Conservation (phyloP, 2,329 filamentous ascomycete species). For the Diaporthe velutina region DNA sequence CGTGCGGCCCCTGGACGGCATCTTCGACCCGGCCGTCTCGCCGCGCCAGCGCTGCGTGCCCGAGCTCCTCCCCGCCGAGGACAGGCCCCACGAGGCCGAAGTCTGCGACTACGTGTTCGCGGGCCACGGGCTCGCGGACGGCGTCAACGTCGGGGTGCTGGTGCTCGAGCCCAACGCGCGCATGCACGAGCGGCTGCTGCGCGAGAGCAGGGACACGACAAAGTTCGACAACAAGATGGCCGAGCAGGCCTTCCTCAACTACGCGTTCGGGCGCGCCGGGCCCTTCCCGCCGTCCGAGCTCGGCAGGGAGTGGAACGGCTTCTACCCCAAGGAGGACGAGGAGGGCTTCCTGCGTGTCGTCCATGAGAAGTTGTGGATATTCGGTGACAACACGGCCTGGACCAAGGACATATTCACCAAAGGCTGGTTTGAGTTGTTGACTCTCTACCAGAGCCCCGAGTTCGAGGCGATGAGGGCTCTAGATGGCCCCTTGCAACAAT, state of each 20-base stretch:
- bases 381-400: slow-evolving; percentile 26
- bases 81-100: slow-evolving; percentile 26
- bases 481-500: slow-evolving; percentile 5
- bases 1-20: slow-evolving; percentile 31
- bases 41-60: slow-evolving; percentile 34
- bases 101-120: slow-evolving; percentile 37
- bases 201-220: slow-evolving; percentile 35
- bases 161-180: slow-evolving; percentile 38
- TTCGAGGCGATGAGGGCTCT: slow-evolving; percentile 34
- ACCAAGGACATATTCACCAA: slow-evolving; percentile 31
- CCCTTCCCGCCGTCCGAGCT: slow-evolving; percentile 25
- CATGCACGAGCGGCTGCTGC: slow-evolving; percentile 37
- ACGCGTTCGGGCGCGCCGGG: slow-evolving; percentile 25
- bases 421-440: slow-evolving; percentile 35
- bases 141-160: slow-evolving; percentile 34
- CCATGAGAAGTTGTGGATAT: slow-evolving; percentile 39
- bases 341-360: slow-evolving; percentile 30
- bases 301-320: slow-evolving; percentile 37
- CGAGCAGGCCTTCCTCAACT: slow-evolving; percentile 38
- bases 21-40: slow-evolving; percentile 28
- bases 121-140: slow-evolving; percentile 30
- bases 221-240: slow-evolving; percentile 40
- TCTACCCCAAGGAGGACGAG: slow-evolving; percentile 32
- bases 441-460: slow-evolving; percentile 34
- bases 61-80: slow-evolving; percentile 33